Base-by-base conservation (phyloP, 345 rosid species). In the Moricandia moricandioides region DNA sequence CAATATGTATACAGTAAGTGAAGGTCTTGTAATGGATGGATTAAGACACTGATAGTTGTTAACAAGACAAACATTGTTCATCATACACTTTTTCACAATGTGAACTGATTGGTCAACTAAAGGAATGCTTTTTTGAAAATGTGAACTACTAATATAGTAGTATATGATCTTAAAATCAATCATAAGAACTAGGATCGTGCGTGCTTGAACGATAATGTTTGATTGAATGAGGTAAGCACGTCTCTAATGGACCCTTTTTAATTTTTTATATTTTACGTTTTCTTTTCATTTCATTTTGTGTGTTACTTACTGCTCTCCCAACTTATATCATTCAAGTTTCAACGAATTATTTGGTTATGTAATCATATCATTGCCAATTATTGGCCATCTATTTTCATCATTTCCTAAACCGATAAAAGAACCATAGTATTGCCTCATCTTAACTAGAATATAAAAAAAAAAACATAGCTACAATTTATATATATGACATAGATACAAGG, bases 181-280 rank as follows among this genome's bases (percentile, higher is more conserved):
- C 16, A 43, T 43, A 18, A 57, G 49, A 31, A 47, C 1, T 74
- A n/a, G 9, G 72, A 58, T 74, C 78, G 78, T 67, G 78, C 40
- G 60, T 74, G 31, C 72, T 67, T 39, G n/a, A 59, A 75, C 31
- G 30, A 67, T 49, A 14, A 59, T 30, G 54, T 75, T 31, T 49
- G 70, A 43, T 43, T 57, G 71, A 74, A 34, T 59, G 27, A 34
- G 79, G 79, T 52, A 75, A 75, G 69, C 79, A 75, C 79, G 73
- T 75, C 73, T 68, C 34, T 57, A 8, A 7, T 37, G 43, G 24
- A 68, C 24, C 51, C n/a, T 49, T 14, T 49, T 14, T 5, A 14
- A 16, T 14, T 14, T 52, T 49, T 40, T 51, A 34, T 60, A 34
- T 11, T 11, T 34, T 6, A 68, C 63, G 63, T 68, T 75, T 51